Evolutionary conservation across 2,329 filamentous ascomycete species (phyloP), one percentile per base, ranked within the genome.

Genomic region (Karstenula rhodostoma): DNA sequence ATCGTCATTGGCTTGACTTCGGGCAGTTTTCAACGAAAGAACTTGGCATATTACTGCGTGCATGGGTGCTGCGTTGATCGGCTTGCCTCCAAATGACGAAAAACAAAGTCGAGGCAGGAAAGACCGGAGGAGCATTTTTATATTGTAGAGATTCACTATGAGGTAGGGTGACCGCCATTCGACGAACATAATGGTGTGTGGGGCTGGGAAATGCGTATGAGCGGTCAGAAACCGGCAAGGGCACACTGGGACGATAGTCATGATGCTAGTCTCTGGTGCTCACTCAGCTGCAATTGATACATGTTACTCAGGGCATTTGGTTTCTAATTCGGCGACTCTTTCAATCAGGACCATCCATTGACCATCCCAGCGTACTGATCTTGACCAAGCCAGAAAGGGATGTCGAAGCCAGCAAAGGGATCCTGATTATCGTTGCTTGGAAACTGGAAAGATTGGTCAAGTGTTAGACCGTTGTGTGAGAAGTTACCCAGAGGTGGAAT

Each of bases 1-100:
- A 81, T 85, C 42, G 63, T 79, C 7, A 80, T 81, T 10, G 83
- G 81, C 1, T 84, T 81, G 80, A 83, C 77, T 56, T 85, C 83
- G 2, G 85, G 83, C 0, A 77, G 78, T 2, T 72, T 72, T 81
- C 55, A 80, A 83, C 54, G 82, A 85, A 63, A 78, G 82, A 12
- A 83, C 81, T 0, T 83, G 80, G 80, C 82, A 85, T 61, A 80
- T 80, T 50, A 79, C 75, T 33, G 67, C 73, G 23, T 75, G 73
- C 17, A 79, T 78, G 47, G 66, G 69, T 2, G 68, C 79, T 3
- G 79, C 78, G 7, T 75, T 76, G 1, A 69, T 79, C 44, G 78
- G 78, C 1, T 80, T 67, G 68, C 42, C 51, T 72, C 22, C 61
- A 65, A 40, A 48, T 55, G 33, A 67, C 67, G 51, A 70, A 71